Conservation (phyloP, 2,329 filamentous ascomycete genomes). For the Thelonectria blattea region DNA sequence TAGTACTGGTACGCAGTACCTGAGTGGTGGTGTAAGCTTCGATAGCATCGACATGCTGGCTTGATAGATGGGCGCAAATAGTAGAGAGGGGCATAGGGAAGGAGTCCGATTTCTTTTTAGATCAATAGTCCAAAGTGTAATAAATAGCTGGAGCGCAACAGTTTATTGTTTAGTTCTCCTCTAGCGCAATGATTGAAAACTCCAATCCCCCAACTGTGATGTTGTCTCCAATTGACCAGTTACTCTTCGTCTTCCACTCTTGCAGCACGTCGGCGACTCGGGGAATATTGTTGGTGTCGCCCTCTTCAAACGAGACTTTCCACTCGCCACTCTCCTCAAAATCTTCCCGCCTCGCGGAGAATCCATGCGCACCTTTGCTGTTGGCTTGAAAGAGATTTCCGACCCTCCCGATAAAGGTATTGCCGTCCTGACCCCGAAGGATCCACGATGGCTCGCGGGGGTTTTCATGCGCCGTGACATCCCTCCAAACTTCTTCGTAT, state of each 20-base stretch:
- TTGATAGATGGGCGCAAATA: not conserved
- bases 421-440: slow-evolving; percentile 26
- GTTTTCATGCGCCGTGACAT: slow-evolving; percentile 22
- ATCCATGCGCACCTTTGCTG: not conserved
- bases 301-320: not conserved
- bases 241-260: not conserved
- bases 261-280: not conserved
- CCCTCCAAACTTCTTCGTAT: slow-evolving; percentile 35
- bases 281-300: not conserved
- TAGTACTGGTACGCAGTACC: slow-evolving; percentile 34
- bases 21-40: slow-evolving; percentile 40
- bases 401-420: slow-evolving; percentile 28
- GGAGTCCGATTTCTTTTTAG: not conserved
- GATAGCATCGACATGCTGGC: slow-evolving; percentile 38
- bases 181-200: not conserved
- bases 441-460: slow-evolving; percentile 28
- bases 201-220: not conserved
- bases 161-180: not conserved
- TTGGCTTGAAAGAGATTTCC: slow-evolving; percentile 22
- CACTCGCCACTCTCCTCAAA: not conserved
- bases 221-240: slow-evolving; percentile 5
- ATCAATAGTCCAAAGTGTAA: no score
- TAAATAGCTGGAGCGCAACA: no score
- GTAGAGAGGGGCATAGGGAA: no score
- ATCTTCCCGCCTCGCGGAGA: slow-evolving; percentile 8